These are phyloP conservation scores for Verticillium longisporum DNA, from an alignment of 2,329 filamentous ascomycete genomes.

Conservation along the genomic window DNA sequence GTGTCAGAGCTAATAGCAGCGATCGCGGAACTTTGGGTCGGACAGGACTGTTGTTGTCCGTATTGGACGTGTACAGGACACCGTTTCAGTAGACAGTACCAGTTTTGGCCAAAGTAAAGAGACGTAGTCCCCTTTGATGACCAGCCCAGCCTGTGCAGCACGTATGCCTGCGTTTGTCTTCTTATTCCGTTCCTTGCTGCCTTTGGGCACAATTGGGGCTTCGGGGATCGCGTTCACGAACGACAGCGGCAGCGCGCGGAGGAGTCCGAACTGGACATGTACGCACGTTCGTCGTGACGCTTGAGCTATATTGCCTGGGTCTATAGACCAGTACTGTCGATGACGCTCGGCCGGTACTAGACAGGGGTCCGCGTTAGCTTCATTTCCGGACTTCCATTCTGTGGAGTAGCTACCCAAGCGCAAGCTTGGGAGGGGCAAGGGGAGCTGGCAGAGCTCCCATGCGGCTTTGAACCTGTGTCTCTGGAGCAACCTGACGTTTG, in stretches of 20 bases:
- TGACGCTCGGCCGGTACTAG: background rate
- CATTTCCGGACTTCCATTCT: background rate
- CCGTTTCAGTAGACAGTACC: too few relatives aligned
- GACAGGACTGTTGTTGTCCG: too few relatives aligned
- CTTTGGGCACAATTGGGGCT: background rate
- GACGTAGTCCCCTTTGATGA: too few relatives aligned
- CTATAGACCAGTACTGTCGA: slow-evolving; percentile 11
- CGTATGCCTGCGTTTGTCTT: too few relatives aligned
- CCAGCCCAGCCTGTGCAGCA: too few relatives aligned
- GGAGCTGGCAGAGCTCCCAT: background rate
- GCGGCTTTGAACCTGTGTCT: background rate
- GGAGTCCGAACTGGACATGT: background rate
- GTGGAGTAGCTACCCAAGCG: background rate
- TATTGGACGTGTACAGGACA: too few relatives aligned
- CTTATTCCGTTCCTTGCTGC: too few relatives aligned
- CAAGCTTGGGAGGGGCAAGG: background rate
- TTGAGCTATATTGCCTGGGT: slow-evolving; percentile 12
- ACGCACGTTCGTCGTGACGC: background rate
- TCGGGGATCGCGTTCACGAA: background rate
- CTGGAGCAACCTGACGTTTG: background rate
- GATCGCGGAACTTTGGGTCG: too few relatives aligned
- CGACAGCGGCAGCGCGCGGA: background rate
- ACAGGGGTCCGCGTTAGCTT: background rate
- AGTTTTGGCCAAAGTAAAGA: too few relatives aligned
- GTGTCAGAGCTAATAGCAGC: background rate